phyloP scores from a whole-genome alignment of 371 early-diverging fungal species.

The Mortierella sp. region DNA sequence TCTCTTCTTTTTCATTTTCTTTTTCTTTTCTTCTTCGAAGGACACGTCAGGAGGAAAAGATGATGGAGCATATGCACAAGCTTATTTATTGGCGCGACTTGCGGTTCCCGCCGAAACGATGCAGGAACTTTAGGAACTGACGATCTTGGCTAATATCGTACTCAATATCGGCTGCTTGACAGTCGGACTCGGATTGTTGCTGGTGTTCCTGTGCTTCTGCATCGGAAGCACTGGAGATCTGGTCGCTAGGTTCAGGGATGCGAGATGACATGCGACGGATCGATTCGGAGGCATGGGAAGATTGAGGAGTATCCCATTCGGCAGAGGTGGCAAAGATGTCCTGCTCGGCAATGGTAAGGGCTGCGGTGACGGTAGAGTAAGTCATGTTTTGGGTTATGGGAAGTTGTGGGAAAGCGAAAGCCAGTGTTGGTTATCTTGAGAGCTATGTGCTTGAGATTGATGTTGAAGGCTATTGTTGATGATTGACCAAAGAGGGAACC shows the following conservation, averaged over 20 bases:
- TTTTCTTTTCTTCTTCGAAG: background rate
- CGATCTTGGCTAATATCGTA: background rate
- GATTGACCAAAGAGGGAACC: background rate
- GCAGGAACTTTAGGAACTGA: constrained; percentile 9
- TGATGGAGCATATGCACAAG: background rate
- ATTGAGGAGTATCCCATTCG: background rate
- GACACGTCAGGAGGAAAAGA: background rate
- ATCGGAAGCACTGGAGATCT: background rate
- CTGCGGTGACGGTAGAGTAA: background rate
- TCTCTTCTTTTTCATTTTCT: too few species aligned
- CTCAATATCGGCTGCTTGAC: background rate
- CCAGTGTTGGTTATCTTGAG: background rate
- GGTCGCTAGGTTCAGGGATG: background rate
- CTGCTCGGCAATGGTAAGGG: background rate
- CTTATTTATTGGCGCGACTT: background rate
- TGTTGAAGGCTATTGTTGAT: background rate
- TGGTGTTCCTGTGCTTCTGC: background rate
- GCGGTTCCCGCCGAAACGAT: constrained; percentile 2
- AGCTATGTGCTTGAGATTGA: background rate
- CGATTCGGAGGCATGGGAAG: background rate
- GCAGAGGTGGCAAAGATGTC: constrained; percentile 2
- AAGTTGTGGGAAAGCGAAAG: background rate
- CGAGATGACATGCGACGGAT: background rate
- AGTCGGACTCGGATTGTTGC: background rate
- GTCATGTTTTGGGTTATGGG: background rate